Percentiles rank a stretch among this genome's conserved stretches.
These are phyloP conservation scores for Candida qinlingensis DNA, from an alignment of 805 yeast species.

Conservation along the genomic window DNA sequence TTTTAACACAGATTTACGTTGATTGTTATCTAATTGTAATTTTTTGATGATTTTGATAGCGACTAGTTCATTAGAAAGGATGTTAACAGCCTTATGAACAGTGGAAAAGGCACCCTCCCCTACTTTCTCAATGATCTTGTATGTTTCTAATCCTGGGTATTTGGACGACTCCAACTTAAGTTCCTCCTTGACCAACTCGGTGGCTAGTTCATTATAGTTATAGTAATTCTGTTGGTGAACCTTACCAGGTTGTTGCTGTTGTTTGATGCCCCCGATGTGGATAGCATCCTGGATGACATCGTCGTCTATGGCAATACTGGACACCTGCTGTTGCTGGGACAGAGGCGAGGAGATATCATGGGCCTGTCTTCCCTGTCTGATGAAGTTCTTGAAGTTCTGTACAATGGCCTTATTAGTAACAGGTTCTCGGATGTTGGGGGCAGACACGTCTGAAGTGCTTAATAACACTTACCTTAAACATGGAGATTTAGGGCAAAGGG, in stretches of 20 bases:
- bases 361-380: conserved; percentile 39
- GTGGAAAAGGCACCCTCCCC: conserved; percentile 91
- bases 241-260: not conserved
- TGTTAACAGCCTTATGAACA: conserved; percentile 68
- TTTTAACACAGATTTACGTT: conserved; percentile 39
- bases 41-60: conserved; percentile 79
- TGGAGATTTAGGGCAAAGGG: not conserved
- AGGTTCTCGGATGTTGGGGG: not conserved
- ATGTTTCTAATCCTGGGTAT: conserved; percentile 26
- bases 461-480: conserved; percentile 1
- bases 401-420: conserved; percentile 1
- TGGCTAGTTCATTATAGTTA: conserved; percentile 24
- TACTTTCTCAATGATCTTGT: conserved; percentile 34
- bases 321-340: not conserved
- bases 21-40: conserved; percentile 24
- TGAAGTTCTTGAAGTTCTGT: conserved; percentile 37
- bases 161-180: conserved; percentile 15
- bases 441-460: too few relatives aligned
- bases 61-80: conserved; percentile 36
- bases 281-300: not conserved
- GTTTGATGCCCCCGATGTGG: not conserved
- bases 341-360: conserved; percentile 11
- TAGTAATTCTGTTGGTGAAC: conserved; percentile 9
- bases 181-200: conserved; percentile 23
- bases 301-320: not conserved